Percentiles rank a stretch among this genome's conserved stretches.
Conservation (phyloP, 495 filamentous ascomycete species). For the Darksidea phi region DNA sequence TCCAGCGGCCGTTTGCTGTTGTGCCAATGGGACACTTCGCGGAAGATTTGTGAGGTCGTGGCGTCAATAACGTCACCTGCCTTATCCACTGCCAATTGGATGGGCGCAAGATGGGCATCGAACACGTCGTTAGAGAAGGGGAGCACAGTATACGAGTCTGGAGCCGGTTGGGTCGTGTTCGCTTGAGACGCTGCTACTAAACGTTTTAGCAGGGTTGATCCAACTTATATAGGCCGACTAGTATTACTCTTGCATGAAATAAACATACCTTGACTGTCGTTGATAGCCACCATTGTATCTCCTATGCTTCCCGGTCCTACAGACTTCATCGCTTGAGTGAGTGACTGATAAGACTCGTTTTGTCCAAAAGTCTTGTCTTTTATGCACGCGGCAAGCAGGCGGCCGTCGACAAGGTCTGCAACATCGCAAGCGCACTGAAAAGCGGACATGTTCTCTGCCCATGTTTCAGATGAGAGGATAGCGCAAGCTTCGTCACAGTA, state of each 20-base stretch:
- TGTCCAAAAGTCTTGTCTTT: constrained; percentile 4
- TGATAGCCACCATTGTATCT: too few species aligned
- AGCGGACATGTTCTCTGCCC: constrained; percentile 13
- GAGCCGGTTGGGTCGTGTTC: not conserved
- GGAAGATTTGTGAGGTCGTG: constrained; percentile 47
- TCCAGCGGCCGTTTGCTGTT: constrained; percentile 55
- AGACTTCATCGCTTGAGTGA: constrained; percentile 3
- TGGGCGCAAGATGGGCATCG: constrained; percentile 56
- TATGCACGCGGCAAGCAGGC: constrained; percentile 49
- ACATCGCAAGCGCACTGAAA: constrained; percentile 48
- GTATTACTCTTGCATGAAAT: too few species aligned
- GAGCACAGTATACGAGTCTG: constrained; percentile 47
- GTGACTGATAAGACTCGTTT: constrained; percentile 13
- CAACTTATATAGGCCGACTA: too few species aligned
- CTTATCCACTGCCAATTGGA: constrained; percentile 47
- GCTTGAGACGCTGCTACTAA: not conserved
- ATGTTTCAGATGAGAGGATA: constrained; percentile 12
- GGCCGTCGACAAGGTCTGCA: constrained; percentile 65
- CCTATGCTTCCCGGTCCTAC: not conserved
- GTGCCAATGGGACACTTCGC: constrained; percentile 66
- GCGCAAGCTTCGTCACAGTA: constrained; percentile 5
- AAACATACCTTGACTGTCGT: too few species aligned
- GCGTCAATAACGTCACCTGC: constrained; percentile 35
- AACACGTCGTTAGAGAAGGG: constrained; percentile 61
- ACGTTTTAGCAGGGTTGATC: too few species aligned